Evolutionary conservation across 2,329 filamentous ascomycete species (phyloP), one percentile per base, ranked within the genome.

Genomic region (Endoconidiophora polonica): DNA sequence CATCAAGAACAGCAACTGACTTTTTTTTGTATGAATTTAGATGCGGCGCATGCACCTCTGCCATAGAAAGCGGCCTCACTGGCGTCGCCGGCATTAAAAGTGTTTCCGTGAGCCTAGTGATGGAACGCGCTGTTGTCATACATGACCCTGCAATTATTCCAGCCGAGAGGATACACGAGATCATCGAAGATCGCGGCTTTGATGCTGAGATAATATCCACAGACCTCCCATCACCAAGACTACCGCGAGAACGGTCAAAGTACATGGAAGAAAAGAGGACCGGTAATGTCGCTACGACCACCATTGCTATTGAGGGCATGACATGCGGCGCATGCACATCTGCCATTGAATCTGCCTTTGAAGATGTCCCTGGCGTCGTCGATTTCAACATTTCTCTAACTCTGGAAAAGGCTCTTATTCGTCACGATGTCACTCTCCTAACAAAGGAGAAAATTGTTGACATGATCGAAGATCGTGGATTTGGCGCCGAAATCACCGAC

Each of bases 71-170:
- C 53, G 91, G 84, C 57, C 94, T 98, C 67, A 83, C 86, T 59
- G 77, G 76, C 56, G 74, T 94, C 4, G 72, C 82, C 38, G 90
- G 91, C 49, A 79, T 91, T 7, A 84, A 83, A 55, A 86, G 74
- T 58, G 86, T 96, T 53, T 93, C 87, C 7, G 83, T 98, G 59
- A 94, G 86, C 62, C 69, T 98, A 58, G 83, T 95, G 50, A 94
- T 95, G 79, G 88, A 94, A 65, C 79, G 90, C 54, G 91, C 90
- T n/a, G 88, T 96, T 40, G 72, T 96, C 36, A 82, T 88, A 65
- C 91, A 98, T 66, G 83, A 96, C 64, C 78, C 86, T 1, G 68
- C 73, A 50, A 73, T 76, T 48, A 75, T 96, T 48, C 68, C 85
- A 12, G 75, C 86, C 53, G 83, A 88, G 37, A 68, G 81, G 57